Evolutionary conservation across 345 rosid species (phyloP).

Genomic region (Excoecaria agallocha): DNA sequence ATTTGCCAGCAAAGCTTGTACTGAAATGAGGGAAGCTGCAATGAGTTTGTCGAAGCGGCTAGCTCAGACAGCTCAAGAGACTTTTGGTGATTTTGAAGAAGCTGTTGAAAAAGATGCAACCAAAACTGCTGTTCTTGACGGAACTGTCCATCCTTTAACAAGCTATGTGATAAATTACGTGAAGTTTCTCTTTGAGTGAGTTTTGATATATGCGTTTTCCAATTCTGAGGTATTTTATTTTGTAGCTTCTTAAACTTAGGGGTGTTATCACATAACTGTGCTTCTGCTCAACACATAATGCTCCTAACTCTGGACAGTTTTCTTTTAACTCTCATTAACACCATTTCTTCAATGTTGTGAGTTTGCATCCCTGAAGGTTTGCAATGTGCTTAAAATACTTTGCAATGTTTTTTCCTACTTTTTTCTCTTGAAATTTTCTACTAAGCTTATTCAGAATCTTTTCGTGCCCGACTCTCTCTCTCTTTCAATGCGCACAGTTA

Average conservation of each 20-base stretch:
- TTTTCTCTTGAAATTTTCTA: background rate
- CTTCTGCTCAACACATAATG: background rate
- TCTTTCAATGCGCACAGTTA: slow-evolving; percentile 49
- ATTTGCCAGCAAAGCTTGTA: slow-evolving; percentile 64
- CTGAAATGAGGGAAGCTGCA: slow-evolving; percentile 80
- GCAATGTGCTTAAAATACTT: background rate
- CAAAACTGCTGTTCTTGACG: slow-evolving; percentile 91
- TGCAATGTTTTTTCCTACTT: background rate
- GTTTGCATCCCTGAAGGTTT: background rate
- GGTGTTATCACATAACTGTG: background rate
- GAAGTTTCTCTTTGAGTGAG: slow-evolving; percentile 94
- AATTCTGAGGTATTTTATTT: background rate
- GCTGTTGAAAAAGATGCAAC: slow-evolving; percentile 97
- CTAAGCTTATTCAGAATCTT: background rate
- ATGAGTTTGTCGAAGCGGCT: slow-evolving; percentile 67
- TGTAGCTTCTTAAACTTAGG: background rate
- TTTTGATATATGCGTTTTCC: slow-evolving; percentile 7
- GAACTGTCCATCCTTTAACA: slow-evolving; percentile 96
- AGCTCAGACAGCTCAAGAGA: slow-evolving; percentile 91
- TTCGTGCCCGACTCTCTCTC: slow-evolving; percentile 16
- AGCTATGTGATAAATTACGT: slow-evolving; percentile 97
- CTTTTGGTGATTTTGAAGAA: slow-evolving; percentile 93
- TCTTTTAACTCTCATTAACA: background rate
- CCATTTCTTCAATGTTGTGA: background rate
- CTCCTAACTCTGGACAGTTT: background rate